A percentile compares a stretch with the other conserved stretches of the same genome.
Evolutionary conservation across 2,329 filamentous ascomycete genomes (phyloP).

Genomic region (Sporothrix curviconia): DNA sequence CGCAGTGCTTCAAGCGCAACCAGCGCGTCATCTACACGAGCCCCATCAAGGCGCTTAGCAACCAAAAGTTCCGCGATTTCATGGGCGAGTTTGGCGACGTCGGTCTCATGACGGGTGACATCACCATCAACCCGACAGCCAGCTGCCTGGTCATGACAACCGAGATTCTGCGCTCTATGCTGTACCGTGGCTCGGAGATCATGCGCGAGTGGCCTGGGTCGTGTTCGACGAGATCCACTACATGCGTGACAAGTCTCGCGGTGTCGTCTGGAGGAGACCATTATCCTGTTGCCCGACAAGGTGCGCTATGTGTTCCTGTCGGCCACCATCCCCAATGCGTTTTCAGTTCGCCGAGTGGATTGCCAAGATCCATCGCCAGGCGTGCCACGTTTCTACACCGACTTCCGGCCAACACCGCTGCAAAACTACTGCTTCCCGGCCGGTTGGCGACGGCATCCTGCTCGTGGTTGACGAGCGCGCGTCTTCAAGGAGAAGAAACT

Average conservation of each 20-base stretch:
- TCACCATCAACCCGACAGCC: slow-evolving; percentile 97
- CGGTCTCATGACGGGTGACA: slow-evolving; percentile 96
- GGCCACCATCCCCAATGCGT: slow-evolving; percentile 95
- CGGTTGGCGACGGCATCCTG: slow-evolving; percentile 85
- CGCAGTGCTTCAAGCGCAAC: slow-evolving; percentile 93
- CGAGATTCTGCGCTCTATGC: slow-evolving; percentile 96
- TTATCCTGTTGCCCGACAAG: slow-evolving; percentile 95
- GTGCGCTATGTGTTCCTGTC: slow-evolving; percentile 98
- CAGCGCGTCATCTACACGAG: slow-evolving; percentile 98
- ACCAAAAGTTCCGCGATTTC: slow-evolving; percentile 98
- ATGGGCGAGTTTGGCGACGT: slow-evolving; percentile 93
- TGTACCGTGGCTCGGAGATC: slow-evolving; percentile 96
- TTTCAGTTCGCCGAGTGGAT: slow-evolving; percentile 99
- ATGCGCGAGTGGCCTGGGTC: slow-evolving; percentile 99
- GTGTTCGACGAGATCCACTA: slow-evolving; percentile 99
- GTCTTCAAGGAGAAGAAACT: slow-evolving; percentile 95
- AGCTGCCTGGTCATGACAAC: slow-evolving; percentile 99
- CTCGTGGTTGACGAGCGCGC: slow-evolving; percentile 92
- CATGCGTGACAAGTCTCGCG: slow-evolving; percentile 86
- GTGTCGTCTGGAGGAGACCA: slow-evolving; percentile 99
- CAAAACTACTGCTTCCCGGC: slow-evolving; percentile 98
- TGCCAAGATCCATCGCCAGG: slow-evolving; percentile 93
- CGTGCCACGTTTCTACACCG: slow-evolving; percentile 97
- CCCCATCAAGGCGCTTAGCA: slow-evolving; percentile 97
- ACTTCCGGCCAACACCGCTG: slow-evolving; percentile 91